Base-by-base conservation (phyloP, 139 green algal species). In the Microglena sp. region DNA sequence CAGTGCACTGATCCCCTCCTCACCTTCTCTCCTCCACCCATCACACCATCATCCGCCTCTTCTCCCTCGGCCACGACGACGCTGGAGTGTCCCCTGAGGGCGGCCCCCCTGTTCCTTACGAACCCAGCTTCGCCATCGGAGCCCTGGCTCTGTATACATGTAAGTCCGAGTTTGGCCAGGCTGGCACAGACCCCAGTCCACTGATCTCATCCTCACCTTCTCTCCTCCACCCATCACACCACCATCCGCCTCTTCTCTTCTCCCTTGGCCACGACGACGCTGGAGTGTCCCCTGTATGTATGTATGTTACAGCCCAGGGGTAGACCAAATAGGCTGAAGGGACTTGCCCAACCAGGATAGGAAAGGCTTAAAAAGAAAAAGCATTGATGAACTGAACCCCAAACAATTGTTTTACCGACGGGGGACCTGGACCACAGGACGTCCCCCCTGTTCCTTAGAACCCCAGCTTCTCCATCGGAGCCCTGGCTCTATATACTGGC, bases 201-300 rank as follows among this genome's bases (percentile, higher is more conserved):
- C n/a, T n/a, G n/a, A n/a, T n/a, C n/a, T n/a, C n/a, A n/a, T n/a
- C n/a, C n/a, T n/a, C n/a, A n/a, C n/a, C n/a, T n/a, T n/a, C n/a
- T n/a, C n/a, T 84, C 82, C 27, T 69, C 68, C 50, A 79, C 76
- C 6, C 80, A 89, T 28, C 79, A 87, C 46, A 87, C 85, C 34
- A 89, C 95, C 56, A 70, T 83, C 28, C 70, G 71, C 24, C 72
- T 95, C 18, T 89, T n/a, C n/a, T n/a, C n/a, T n/a, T 95, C 55
- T 82, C 68, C 7, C 78, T 86, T 60, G 71, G 77, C 26, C 69
- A 77, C 29, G 56, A 28, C 28, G 28, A 28, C 56, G 26, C 24
- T 11, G n/a, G n/a, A n/a, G n/a, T n/a, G n/a, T 8, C 43, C 6
- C 26, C 56, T 24, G 56, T n/a, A n/a, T n/a, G n/a, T n/a, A n/a